These are phyloP conservation scores for Papiliotrema nemorosa DNA, from an alignment of 1,284 basidiomycete genomes.

Conservation along the genomic window DNA sequence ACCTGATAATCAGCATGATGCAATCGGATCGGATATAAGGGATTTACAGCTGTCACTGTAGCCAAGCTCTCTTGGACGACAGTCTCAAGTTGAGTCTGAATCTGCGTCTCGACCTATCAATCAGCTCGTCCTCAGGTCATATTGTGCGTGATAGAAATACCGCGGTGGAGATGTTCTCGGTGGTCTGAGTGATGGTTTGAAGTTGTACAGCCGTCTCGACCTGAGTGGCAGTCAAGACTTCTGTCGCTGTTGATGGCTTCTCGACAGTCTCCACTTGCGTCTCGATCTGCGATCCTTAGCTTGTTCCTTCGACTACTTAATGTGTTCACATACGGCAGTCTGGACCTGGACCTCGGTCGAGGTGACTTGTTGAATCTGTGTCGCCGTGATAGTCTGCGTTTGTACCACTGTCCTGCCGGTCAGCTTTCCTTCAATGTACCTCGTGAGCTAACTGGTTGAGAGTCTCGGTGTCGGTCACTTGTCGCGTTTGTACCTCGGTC, in stretches of 20 bases:
- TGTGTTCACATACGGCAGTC: neutral
- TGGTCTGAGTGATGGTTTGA: slow-evolving; percentile 2
- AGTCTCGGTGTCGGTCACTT: slow-evolving; percentile 6
- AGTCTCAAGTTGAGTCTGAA: slow-evolving; percentile 3
- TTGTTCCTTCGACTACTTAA: no score
- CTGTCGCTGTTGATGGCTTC: slow-evolving; percentile 3
- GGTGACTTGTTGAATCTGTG: slow-evolving; percentile 1
- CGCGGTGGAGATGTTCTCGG: neutral
- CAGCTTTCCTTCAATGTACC: neutral
- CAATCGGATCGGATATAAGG: no score
- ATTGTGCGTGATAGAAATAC: neutral
- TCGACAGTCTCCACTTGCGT: slow-evolving; percentile 2
- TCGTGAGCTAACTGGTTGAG: slow-evolving; percentile 2
- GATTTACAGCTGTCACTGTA: slow-evolving; percentile 3
- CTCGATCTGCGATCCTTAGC: neutral
- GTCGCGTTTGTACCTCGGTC: slow-evolving; percentile 6
- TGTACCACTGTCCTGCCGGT: slow-evolving; percentile 4
- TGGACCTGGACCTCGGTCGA: slow-evolving; percentile 1
- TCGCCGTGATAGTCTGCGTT: slow-evolving; percentile 1
- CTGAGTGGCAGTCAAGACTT: slow-evolving; percentile 2
- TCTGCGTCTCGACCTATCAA: slow-evolving; percentile 1
- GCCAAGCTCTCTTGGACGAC: neutral
- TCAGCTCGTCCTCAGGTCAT: neutral
- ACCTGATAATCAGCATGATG: neutral
- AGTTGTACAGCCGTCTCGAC: slow-evolving; percentile 2